Evolutionary conservation across 306 rosid species (phyloP).

Genomic region (Carpinus viminea): DNA sequence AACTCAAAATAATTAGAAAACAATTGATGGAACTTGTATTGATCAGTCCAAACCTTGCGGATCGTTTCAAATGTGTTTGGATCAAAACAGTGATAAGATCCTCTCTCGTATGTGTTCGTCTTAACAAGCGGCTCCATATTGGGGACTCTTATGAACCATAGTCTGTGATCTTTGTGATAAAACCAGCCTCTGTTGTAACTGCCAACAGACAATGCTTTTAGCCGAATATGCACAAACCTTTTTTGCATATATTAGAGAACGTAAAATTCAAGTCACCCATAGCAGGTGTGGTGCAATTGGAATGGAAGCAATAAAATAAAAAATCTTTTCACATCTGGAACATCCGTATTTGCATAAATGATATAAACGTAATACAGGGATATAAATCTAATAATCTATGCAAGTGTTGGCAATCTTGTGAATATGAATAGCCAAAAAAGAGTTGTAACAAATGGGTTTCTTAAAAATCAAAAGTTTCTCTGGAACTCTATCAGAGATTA

Average conservation of each 20-base stretch:
- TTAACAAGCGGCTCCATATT: constrained; percentile 82
- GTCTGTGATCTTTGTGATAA: constrained; percentile 82
- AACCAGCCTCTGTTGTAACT: constrained; percentile 85
- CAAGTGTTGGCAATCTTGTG: not conserved
- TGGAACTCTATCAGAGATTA: not conserved
- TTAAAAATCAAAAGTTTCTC: not conserved
- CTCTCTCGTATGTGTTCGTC: constrained; percentile 75
- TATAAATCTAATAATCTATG: not conserved
- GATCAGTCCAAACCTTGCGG: constrained; percentile 67
- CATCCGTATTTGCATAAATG: not conserved
- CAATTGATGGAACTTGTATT: not conserved
- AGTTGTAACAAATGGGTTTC: not conserved
- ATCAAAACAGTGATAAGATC: constrained; percentile 86
- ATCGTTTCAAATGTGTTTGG: constrained; percentile 76
- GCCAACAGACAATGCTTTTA: constrained; percentile 20
- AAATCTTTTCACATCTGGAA: not conserved
- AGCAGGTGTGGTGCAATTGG: not conserved
- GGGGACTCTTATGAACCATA: constrained; percentile 72
- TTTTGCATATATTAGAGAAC: constrained; percentile 16
- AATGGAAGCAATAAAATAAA: not conserved
- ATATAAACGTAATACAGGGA: not conserved
- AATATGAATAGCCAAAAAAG: not conserved
- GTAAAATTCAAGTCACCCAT: constrained; percentile 1
- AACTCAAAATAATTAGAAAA: not conserved
- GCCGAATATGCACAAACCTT: constrained; percentile 17